phyloP scores from a whole-genome alignment of 139 green algal genomes.

The Trebouxia sp. region DNA sequence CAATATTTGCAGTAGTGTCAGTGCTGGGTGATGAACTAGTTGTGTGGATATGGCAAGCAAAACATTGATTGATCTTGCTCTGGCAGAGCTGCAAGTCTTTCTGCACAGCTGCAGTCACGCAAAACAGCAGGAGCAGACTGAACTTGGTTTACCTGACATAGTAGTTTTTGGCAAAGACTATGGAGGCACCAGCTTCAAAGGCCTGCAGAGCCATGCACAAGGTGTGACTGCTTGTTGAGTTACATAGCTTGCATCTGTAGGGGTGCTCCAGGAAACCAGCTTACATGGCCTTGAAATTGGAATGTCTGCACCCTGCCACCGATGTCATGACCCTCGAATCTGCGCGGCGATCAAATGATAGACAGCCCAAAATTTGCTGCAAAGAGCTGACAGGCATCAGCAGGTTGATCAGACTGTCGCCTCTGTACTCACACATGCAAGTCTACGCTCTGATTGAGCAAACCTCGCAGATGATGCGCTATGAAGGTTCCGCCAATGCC shows the following conservation, averaged over 20 bases:
- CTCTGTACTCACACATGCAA: conserved; percentile 43
- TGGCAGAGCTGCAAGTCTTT: not conserved
- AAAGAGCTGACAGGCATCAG: too few relatives aligned
- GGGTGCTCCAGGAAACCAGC: not conserved
- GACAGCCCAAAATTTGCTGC: too few relatives aligned
- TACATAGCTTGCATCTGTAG: not conserved
- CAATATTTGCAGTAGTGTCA: too few relatives aligned
- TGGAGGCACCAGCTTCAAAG: conserved; percentile 53
- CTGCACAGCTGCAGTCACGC: too few relatives aligned
- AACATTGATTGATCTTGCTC: not conserved
- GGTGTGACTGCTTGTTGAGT: not conserved
- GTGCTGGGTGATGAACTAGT: too few relatives aligned
- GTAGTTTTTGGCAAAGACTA: conserved; percentile 46
- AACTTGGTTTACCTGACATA: conserved; percentile 37
- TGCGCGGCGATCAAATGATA: too few relatives aligned
- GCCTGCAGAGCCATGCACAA: conserved; percentile 26
- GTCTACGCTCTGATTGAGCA: conserved; percentile 3
- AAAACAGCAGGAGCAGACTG: not conserved
- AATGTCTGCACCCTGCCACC: conserved; percentile 30
- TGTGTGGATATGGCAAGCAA: too few relatives aligned
- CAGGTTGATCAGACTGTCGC: too few relatives aligned
- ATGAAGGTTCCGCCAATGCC: conserved; percentile 51
- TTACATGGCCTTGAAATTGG: conserved; percentile 10
- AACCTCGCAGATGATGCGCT: conserved; percentile 38
- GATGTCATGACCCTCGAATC: conserved; percentile 6